These are phyloP conservation scores for Boletales sp. DNA, from an alignment of 768 basidiomycete genomes.

Conservation along the genomic window DNA sequence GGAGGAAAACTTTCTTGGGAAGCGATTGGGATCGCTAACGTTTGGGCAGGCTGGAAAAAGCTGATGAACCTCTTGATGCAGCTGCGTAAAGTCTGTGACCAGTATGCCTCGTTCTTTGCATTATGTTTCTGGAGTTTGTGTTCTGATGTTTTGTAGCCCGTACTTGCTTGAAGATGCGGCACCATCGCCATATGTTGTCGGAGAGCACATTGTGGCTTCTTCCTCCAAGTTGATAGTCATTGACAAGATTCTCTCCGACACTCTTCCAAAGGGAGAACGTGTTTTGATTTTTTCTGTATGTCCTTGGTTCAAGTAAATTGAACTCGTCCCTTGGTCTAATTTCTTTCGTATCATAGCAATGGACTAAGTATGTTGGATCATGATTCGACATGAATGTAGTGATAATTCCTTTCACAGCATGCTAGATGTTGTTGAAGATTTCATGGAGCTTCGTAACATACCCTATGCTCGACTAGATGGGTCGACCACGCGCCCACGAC, in stretches of 20 bases:
- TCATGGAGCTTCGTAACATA: slow-evolving; percentile 55
- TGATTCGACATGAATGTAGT: background rate
- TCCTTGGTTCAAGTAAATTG: background rate
- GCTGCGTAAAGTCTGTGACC: slow-evolving; percentile 67
- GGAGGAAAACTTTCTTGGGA: background rate
- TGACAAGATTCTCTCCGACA: slow-evolving; percentile 55
- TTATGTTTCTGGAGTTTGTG: background rate
- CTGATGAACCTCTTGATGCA: slow-evolving; percentile 72
- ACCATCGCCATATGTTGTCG: slow-evolving; percentile 47
- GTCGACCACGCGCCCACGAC: slow-evolving; percentile 46
- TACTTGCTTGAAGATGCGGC: slow-evolving; percentile 49
- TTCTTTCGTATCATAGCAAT: slow-evolving; percentile 44
- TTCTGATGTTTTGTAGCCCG: slow-evolving; percentile 36
- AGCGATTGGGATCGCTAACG: background rate
- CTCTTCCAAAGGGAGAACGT: slow-evolving; percentile 56
- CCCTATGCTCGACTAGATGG: slow-evolving; percentile 64
- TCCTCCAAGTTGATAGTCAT: slow-evolving; percentile 55
- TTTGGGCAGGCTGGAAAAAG: slow-evolving; percentile 45
- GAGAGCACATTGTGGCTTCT: slow-evolving; percentile 53
- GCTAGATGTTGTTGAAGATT: slow-evolving; percentile 69
- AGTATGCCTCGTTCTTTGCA: slow-evolving; percentile 35
- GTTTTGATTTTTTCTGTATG: slow-evolving; percentile 63
- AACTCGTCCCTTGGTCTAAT: slow-evolving; percentile 4
- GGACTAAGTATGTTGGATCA: slow-evolving; percentile 40
- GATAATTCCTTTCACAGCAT: slow-evolving; percentile 39